phyloP scores from a whole-genome alignment of 805 yeast genomes.

The Hyphopichia homilentoma region DNA sequence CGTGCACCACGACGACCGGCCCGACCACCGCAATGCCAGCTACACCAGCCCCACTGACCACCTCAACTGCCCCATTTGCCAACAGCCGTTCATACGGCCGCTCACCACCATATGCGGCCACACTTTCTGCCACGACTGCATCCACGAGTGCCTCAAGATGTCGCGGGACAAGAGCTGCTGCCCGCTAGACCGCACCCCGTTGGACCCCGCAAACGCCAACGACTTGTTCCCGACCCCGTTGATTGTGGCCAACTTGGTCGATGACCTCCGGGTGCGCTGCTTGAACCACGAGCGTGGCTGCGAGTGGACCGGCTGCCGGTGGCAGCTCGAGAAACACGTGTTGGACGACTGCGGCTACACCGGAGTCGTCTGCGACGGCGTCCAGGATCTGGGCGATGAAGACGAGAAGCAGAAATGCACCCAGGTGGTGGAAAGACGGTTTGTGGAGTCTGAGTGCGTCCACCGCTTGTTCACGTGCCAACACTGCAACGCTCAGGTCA shows the following conservation, averaged over 20 bases:
- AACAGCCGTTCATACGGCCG: slow-evolving; percentile 58
- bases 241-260: slow-evolving; percentile 54
- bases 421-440: slow-evolving; percentile 14
- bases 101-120: slow-evolving; percentile 65
- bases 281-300: slow-evolving; percentile 54
- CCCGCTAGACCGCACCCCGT: slow-evolving; percentile 58
- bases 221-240: slow-evolving; percentile 50
- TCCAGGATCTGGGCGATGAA: slow-evolving; percentile 2
- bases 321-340: slow-evolving; percentile 54
- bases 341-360: slow-evolving; percentile 30
- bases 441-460: slow-evolving; percentile 28
- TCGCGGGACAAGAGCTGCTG: slow-evolving; percentile 37
- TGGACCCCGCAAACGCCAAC: slow-evolving; percentile 28
- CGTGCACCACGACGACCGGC: slow-evolving; percentile 10
- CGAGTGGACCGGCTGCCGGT: slow-evolving; percentile 51
- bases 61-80: slow-evolving; percentile 61
- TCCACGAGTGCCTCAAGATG: slow-evolving; percentile 43
- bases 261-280: slow-evolving; percentile 57
- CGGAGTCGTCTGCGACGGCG: slow-evolving; percentile 31
- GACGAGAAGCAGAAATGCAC: slow-evolving; percentile 5
- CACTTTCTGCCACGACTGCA: slow-evolving; percentile 58
- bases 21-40: slow-evolving; percentile 27
- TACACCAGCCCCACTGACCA: slow-evolving; percentile 30
- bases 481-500: slow-evolving; percentile 29
- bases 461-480: slow-evolving; percentile 35